Conservation (phyloP, 1,139 yeast genomes). For the Saccharomyces hybrid region DNA sequence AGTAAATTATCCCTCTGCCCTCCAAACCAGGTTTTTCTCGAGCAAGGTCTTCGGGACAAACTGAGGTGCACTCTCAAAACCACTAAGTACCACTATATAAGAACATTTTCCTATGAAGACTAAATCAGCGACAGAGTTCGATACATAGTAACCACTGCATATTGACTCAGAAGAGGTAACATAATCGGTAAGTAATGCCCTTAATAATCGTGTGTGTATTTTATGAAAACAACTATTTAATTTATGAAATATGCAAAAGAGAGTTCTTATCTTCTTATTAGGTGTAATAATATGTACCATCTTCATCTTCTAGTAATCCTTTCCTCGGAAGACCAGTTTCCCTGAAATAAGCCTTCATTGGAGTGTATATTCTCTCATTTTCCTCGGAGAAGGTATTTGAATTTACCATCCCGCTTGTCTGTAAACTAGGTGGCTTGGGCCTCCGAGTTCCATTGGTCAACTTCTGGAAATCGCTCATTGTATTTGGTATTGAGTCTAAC, state of each 20-base stretch:
- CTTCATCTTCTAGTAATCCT: conserved; percentile 15
- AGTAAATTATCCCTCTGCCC: no score
- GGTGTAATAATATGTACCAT: conserved; percentile 8
- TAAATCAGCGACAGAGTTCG: no score
- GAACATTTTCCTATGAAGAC: no score
- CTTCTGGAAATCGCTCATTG: background rate
- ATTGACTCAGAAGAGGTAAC: background rate
- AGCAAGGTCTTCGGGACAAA: no score
- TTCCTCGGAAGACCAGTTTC: conserved; percentile 8
- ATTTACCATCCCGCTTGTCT: background rate
- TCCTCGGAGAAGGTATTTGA: background rate
- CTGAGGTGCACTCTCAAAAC: no score
- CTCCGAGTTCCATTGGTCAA: background rate
- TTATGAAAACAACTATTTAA: background rate
- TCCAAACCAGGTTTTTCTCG: no score
- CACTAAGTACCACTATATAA: no score
- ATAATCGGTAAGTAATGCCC: background rate
- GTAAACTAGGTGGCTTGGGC: background rate
- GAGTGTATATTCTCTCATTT: conserved; percentile 12
- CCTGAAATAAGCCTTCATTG: conserved; percentile 15
- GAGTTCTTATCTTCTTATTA: background rate
- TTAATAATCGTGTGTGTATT: background rate
- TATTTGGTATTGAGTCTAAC: background rate
- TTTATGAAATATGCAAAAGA: background rate
- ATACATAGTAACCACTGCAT: background rate